Conservation (phyloP, 805 yeast genomes). For the Saturnispora quitensis region DNA sequence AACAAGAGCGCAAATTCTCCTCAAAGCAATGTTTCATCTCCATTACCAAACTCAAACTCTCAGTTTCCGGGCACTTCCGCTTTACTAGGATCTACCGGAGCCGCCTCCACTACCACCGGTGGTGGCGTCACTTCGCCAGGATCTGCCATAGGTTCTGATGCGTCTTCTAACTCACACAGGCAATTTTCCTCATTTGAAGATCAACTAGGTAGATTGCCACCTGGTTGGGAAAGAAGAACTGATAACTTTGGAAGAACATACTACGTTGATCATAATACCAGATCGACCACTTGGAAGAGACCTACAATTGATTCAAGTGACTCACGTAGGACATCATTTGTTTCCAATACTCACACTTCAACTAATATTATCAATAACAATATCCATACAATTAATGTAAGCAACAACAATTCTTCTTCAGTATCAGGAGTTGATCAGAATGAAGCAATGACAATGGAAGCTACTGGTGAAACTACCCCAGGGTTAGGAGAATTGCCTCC, state of each 20-base stretch:
- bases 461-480: constrained; percentile 83
- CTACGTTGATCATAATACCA: constrained; percentile 94
- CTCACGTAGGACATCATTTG: constrained; percentile 34
- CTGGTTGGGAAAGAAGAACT: constrained; percentile 98
- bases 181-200: constrained; percentile 93
- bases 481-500: constrained; percentile 96
- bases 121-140: constrained; percentile 20
- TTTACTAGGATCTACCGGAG: background rate
- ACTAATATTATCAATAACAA: constrained; percentile 16
- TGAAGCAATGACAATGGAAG: constrained; percentile 43
- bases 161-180: constrained; percentile 30
- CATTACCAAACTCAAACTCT: constrained; percentile 2
- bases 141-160: constrained; percentile 15
- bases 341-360: constrained; percentile 19
- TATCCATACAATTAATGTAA: constrained; percentile 8
- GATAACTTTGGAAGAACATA: constrained; percentile 96
- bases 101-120: constrained; percentile 11
- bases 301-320: constrained; percentile 81
- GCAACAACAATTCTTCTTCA: constrained; percentile 33
- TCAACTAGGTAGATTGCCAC: constrained; percentile 91
- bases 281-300: constrained; percentile 98
- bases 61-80: background rate
- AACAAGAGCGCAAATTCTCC: background rate
- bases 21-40: background rate
- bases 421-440: constrained; percentile 8